Evolutionary conservation across 345 rosid species (phyloP).

Genomic region (Gossypium ekmanianum): DNA sequence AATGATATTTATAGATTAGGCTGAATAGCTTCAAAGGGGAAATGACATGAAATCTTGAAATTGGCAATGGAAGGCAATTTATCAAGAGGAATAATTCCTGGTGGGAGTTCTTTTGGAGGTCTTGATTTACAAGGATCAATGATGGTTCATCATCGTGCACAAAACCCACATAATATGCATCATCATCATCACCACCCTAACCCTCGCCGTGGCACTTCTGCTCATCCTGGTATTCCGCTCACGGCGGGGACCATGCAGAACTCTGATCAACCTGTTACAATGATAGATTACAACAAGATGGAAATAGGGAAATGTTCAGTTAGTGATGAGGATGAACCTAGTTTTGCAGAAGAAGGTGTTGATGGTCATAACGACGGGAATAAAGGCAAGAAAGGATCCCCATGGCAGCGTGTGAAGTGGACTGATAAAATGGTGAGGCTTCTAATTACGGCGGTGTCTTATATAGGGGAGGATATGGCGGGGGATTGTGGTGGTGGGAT

Average conservation of each 20-base stretch:
- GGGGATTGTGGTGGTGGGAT: conserved; percentile 46
- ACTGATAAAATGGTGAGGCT: conserved; percentile 91
- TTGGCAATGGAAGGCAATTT: conserved; percentile 62
- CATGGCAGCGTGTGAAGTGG: conserved; percentile 97
- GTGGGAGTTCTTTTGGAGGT: conserved; percentile 60
- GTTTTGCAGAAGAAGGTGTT: conserved; percentile 65
- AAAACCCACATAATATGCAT: conserved; percentile 36
- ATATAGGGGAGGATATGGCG: conserved; percentile 64
- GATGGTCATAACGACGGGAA: conserved; percentile 48
- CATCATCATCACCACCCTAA: conserved; percentile 52
- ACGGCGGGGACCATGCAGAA: conserved; percentile 58
- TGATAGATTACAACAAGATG: conserved; percentile 46
- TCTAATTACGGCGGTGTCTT: conserved; percentile 85
- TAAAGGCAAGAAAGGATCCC: conserved; percentile 61
- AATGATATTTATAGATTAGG: conserved; percentile 6
- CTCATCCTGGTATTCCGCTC: conserved; percentile 57
- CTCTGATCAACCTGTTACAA: conserved; percentile 47
- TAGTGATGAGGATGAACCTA: conserved; percentile 90
- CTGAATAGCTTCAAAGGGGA: conserved; percentile 5
- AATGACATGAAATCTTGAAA: conserved; percentile 18
- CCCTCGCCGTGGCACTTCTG: conserved; percentile 40
- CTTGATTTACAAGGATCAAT: conserved; percentile 67
- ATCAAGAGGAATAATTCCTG: conserved; percentile 63
- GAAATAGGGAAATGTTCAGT: conserved; percentile 56
- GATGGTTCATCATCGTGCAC: conserved; percentile 54